These are phyloP conservation scores for Asterophora lycoperdoides DNA, from an alignment of 768 basidiomycete species.

Conservation along the genomic window DNA sequence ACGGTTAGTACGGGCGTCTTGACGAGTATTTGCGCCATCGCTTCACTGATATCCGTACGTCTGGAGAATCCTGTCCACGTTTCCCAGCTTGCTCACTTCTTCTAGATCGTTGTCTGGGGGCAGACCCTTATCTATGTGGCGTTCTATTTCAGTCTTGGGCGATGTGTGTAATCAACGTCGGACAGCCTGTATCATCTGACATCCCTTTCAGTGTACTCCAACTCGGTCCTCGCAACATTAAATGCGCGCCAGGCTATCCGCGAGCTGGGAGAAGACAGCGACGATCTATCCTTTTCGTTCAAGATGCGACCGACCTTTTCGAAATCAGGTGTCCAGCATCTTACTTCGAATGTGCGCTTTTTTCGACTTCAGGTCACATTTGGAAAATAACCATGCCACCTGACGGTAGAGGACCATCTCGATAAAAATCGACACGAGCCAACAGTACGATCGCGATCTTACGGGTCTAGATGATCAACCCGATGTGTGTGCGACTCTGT, in stretches of 20 bases:
- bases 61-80: neutral
- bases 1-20: conserved; percentile 39
- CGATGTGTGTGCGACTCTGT: conserved; percentile 12
- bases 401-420: conserved; percentile 42
- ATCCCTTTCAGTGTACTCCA: conserved; percentile 42
- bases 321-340: conserved; percentile 31
- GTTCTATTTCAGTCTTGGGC: conserved; percentile 54
- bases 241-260: conserved; percentile 45
- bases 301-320: conserved; percentile 35
- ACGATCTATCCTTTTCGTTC: conserved; percentile 42
- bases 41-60: conserved; percentile 37
- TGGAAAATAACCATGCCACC: conserved; percentile 1
- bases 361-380: neutral
- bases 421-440: conserved; percentile 61
- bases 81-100: neutral
- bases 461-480: conserved; percentile 15
- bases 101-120: conserved; percentile 44
- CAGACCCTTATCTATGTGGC: conserved; percentile 52
- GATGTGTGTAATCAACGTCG: conserved; percentile 30
- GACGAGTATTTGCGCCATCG: conserved; percentile 39
- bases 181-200: neutral
- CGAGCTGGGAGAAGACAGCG: conserved; percentile 40
- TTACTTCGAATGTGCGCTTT: conserved; percentile 27
- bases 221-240: conserved; percentile 50
- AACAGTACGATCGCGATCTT: conserved; percentile 43